Conservation (phyloP, 2,329 filamentous ascomycete species). For the Colletotrichum liriopes region DNA sequence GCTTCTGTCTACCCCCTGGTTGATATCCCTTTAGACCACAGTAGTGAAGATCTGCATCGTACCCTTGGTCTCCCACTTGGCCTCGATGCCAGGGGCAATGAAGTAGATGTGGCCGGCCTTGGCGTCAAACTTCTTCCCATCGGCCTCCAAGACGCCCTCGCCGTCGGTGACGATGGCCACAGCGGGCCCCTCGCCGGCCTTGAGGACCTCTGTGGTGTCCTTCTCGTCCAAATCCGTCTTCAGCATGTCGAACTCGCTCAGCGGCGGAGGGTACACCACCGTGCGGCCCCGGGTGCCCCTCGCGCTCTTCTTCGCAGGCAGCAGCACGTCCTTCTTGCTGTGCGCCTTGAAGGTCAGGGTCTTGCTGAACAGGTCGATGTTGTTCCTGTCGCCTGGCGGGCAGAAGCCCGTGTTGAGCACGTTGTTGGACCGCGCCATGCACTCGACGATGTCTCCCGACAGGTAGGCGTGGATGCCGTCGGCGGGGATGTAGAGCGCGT, state of each 20-base stretch:
- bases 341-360: conserved; percentile 77
- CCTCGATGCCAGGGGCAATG: conserved; percentile 68
- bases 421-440: conserved; percentile 83
- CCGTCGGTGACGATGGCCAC: conserved; percentile 76
- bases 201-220: conserved; percentile 71
- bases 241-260: conserved; percentile 82
- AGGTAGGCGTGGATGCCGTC: conserved; percentile 84
- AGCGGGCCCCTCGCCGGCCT: conserved; percentile 71
- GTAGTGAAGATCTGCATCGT: conserved; percentile 58
- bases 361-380: conserved; percentile 74
- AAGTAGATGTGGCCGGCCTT: conserved; percentile 78
- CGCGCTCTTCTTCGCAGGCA: conserved; percentile 56
- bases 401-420: conserved; percentile 84
- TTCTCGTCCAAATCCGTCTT: conserved; percentile 71
- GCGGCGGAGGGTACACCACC: conserved; percentile 74
- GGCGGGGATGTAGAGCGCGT: conserved; percentile 79
- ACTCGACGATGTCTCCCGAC: conserved; percentile 82
- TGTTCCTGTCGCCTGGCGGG: conserved; percentile 75
- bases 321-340: conserved; percentile 67
- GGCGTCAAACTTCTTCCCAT: conserved; percentile 67
- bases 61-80: conserved; percentile 51
- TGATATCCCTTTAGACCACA: conserved; percentile 42
- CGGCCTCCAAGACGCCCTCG: conserved; percentile 68
- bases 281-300: conserved; percentile 73
- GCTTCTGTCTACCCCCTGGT: neutral